These are phyloP conservation scores for Marvania coccoides DNA, from an alignment of 139 green algal species.

Conservation along the genomic window DNA sequence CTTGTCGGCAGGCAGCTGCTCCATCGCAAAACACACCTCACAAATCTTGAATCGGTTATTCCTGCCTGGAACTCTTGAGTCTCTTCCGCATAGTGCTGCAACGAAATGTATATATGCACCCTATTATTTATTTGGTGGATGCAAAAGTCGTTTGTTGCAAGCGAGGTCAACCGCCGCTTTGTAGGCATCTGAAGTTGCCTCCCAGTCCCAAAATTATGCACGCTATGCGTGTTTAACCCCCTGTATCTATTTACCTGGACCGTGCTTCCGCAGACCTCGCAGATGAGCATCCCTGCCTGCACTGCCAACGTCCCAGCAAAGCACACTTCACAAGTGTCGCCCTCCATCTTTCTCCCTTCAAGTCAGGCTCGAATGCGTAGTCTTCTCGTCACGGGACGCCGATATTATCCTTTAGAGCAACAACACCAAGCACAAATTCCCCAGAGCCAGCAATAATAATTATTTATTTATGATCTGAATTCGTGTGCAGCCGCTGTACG, in stretches of 20 bases:
- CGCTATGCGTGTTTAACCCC: background rate
- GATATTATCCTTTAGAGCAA: no score
- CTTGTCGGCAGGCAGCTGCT: background rate
- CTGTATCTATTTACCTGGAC: slow-evolving; percentile 3
- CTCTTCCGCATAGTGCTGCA: slow-evolving; percentile 25
- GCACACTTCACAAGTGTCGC: slow-evolving; percentile 13
- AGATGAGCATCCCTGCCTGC: slow-evolving; percentile 30
- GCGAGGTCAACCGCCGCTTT: no score
- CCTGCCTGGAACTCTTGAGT: slow-evolving; percentile 29
- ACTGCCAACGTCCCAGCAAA: slow-evolving; percentile 16
- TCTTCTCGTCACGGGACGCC: no score
- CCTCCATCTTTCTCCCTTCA: background rate
- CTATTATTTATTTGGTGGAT: background rate
- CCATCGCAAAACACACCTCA: slow-evolving; percentile 7
- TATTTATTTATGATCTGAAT: no score
- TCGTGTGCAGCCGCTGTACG: no score
- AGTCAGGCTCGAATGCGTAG: no score
- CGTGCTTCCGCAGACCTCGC: slow-evolving; percentile 22
- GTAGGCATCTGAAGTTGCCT: no score
- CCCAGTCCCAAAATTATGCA: background rate
- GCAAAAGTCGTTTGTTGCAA: no score
- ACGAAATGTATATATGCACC: no score
- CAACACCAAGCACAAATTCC: no score
- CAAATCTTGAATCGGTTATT: slow-evolving; percentile 6
- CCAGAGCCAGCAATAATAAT: no score